Evolutionary conservation across 2,329 filamentous ascomycete genomes (phyloP).

Genomic region (Curvularia verruculosa): DNA sequence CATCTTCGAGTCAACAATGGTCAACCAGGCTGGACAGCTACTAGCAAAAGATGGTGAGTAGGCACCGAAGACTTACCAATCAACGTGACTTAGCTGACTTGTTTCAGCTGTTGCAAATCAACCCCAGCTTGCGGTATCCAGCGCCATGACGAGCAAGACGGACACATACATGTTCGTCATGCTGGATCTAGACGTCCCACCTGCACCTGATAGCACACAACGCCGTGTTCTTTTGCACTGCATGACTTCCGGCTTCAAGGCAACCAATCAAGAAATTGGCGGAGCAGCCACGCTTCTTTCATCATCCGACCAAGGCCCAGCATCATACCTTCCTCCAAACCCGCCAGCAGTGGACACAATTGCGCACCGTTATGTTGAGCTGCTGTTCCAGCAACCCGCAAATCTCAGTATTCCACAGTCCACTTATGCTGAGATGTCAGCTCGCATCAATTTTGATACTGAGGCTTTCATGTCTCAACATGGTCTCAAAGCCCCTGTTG

Average conservation of each 20-base stretch:
- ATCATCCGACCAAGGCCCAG: constrained; percentile 37
- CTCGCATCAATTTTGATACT: constrained; percentile 40
- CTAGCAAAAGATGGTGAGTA: constrained; percentile 39
- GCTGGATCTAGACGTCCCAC: constrained; percentile 46
- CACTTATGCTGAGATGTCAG: constrained; percentile 29
- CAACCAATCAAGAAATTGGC: constrained; percentile 34
- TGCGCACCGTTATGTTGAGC: constrained; percentile 45
- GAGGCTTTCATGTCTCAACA: constrained; percentile 34
- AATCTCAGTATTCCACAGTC: constrained; percentile 29
- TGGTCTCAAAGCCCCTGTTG: constrained; percentile 34
- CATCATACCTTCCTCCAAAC: constrained; percentile 39
- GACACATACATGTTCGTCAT: constrained; percentile 46
- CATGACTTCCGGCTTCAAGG: constrained; percentile 44
- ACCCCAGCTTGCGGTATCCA: constrained; percentile 38
- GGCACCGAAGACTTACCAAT: not conserved
- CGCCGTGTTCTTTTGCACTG: constrained; percentile 44
- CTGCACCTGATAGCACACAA: constrained; percentile 26
- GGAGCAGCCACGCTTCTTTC: constrained; percentile 34
- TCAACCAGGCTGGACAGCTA: constrained; percentile 35
- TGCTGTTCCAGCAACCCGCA: constrained; percentile 43
- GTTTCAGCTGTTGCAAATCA: constrained; percentile 32
- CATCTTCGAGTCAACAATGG: constrained; percentile 40
- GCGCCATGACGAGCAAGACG: constrained; percentile 16
- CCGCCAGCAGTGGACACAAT: constrained; percentile 43
- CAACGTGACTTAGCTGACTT: constrained; percentile 17